These are phyloP conservation scores for Termitomyces sp. DNA, from an alignment of 768 basidiomycete species.

Conservation along the genomic window DNA sequence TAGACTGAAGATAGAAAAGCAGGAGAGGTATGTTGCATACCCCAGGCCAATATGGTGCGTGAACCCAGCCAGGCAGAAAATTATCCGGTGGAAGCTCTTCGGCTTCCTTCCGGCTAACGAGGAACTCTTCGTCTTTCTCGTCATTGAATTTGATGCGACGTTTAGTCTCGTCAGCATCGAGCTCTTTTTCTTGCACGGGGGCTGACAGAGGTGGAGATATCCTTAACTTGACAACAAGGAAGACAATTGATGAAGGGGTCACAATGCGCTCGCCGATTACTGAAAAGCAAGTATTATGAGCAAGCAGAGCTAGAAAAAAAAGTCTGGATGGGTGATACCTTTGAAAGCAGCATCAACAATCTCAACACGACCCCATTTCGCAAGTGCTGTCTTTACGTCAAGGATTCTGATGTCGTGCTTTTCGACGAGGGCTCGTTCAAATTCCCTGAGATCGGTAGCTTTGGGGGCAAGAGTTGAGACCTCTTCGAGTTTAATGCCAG, in stretches of 20 bases:
- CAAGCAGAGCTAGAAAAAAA: not conserved
- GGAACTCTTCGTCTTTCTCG: conserved; percentile 69
- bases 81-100: conserved; percentile 54
- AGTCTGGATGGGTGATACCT: conserved; percentile 45
- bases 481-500: conserved; percentile 61
- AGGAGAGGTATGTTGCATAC: conserved; percentile 42
- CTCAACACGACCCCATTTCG: conserved; percentile 74
- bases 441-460: conserved; percentile 42
- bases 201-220: conserved; percentile 52
- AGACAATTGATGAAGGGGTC: conserved; percentile 86
- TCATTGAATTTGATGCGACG: conserved; percentile 47
- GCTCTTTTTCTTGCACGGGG: conserved; percentile 35
- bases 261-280: conserved; percentile 91
- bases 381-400: conserved; percentile 63
- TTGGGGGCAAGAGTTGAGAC: conserved; percentile 33
- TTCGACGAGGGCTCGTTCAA: conserved; percentile 49
- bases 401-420: conserved; percentile 46
- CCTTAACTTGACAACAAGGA: conserved; percentile 81
- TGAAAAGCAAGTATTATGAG: conserved; percentile 24
- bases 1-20: not conserved
- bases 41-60: conserved; percentile 91
- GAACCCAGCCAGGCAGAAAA: conserved; percentile 59
- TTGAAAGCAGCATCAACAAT: conserved; percentile 83
- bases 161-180: conserved; percentile 48
- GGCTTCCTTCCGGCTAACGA: conserved; percentile 57